A percentile compares a stretch with the other conserved stretches of the same genome.
Evolutionary conservation across 1,284 basidiomycete genomes (phyloP).

Genomic region (Ceratobasidium papillatum): DNA sequence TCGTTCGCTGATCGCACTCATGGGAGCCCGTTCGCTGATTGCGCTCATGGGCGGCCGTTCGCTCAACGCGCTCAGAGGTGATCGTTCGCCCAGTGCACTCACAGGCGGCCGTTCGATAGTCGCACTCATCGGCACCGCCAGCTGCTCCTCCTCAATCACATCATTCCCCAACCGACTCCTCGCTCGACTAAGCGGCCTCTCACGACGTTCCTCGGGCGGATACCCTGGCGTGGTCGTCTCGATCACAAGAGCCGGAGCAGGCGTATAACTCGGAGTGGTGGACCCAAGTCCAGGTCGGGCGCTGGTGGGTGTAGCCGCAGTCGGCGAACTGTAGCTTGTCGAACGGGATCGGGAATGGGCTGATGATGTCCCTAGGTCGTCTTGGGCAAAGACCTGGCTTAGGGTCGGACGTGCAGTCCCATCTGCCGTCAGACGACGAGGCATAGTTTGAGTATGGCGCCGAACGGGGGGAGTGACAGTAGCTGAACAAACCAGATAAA

Average conservation of each 20-base stretch:
- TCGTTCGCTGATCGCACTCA: slow-evolving; percentile 5
- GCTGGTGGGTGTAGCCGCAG: not conserved
- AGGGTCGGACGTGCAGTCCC: slow-evolving; percentile 4
- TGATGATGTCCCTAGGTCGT: slow-evolving; percentile 3
- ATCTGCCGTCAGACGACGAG: slow-evolving; percentile 22
- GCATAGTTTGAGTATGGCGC: slow-evolving; percentile 37
- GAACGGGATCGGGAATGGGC: slow-evolving; percentile 15
- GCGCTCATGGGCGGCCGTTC: slow-evolving; percentile 2
- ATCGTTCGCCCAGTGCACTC: not conserved
- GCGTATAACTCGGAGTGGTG: slow-evolving; percentile 26
- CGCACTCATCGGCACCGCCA: not conserved
- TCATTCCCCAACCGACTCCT: slow-evolving; percentile 10
- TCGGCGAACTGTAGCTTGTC: slow-evolving; percentile 10
- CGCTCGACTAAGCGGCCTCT: slow-evolving; percentile 17
- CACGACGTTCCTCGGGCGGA: slow-evolving; percentile 5
- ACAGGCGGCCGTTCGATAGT: not conserved
- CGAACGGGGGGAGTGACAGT: slow-evolving; percentile 8
- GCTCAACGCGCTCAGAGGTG: not conserved
- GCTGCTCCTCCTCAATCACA: slow-evolving; percentile 15
- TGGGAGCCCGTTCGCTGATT: not conserved
- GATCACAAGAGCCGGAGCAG: not conserved
- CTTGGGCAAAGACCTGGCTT: slow-evolving; percentile 28
- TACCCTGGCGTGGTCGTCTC: slow-evolving; percentile 8
- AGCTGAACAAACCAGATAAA: not conserved
- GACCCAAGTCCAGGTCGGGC: not conserved